phyloP scores from a whole-genome alignment of 768 basidiomycete species.

The Galerina sulciceps region DNA sequence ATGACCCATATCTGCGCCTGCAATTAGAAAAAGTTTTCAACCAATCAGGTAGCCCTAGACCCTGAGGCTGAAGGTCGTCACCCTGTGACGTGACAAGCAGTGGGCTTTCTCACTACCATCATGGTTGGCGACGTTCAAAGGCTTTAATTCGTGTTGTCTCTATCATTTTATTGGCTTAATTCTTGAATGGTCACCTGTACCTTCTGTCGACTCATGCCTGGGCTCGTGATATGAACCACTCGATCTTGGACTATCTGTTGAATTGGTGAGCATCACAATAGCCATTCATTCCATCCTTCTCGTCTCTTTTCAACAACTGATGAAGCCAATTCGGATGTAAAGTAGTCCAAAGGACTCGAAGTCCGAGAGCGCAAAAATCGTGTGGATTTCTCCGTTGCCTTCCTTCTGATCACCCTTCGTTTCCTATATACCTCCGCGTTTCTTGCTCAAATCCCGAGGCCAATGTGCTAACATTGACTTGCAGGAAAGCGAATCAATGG shows the following conservation, averaged over 20 bases:
- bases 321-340: conserved; percentile 32
- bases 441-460: not conserved
- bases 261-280: conserved; percentile 5
- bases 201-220: no score
- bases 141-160: no score
- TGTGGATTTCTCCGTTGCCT: conserved; percentile 72
- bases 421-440: not conserved
- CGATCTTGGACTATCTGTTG: no score
- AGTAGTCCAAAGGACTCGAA: conserved; percentile 26
- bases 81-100: not conserved
- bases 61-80: not conserved
- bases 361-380: conserved; percentile 37
- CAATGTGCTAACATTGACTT: conserved; percentile 11
- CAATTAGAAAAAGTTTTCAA: not conserved
- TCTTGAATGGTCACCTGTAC: no score
- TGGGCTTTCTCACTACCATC: not conserved
- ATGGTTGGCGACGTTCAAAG: not conserved
- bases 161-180: no score
- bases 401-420: conserved; percentile 50
- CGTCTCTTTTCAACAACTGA: conserved; percentile 16
- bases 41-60: not conserved
- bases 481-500: no score
- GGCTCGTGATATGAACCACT: no score
- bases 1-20: conserved; percentile 6
- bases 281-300: not conserved